phyloP scores from a whole-genome alignment of 352 stramenopile genomes.

The Pythium angustatum region DNA sequence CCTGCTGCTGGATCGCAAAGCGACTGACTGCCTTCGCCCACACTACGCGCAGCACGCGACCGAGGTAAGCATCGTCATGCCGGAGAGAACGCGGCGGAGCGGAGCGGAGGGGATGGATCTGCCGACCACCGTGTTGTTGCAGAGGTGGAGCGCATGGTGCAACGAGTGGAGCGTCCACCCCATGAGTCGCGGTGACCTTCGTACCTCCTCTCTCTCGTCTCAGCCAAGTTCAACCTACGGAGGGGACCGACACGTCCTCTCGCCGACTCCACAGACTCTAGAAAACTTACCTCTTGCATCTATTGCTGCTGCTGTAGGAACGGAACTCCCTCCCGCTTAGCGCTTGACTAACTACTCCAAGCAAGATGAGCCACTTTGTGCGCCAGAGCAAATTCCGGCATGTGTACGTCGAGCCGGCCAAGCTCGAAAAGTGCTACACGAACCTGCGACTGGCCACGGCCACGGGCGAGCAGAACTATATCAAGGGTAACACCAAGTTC shows the following conservation, averaged over 20 bases:
- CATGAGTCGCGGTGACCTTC: background rate
- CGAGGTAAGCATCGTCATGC: conserved; percentile 20
- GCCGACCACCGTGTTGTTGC: background rate
- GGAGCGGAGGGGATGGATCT: background rate
- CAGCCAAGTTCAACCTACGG: conserved; percentile 13
- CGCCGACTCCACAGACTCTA: too few relatives aligned
- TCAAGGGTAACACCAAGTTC: conserved; percentile 99
- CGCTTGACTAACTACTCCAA: too few relatives aligned
- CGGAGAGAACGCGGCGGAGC: background rate
- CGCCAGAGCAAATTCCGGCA: conserved; percentile 98
- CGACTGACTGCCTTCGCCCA: conserved; percentile 21
- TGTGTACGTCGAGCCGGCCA: conserved; percentile 97
- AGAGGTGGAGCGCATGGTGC: too few relatives aligned
- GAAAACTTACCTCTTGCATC: background rate
- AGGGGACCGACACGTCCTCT: too few relatives aligned
- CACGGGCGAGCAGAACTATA: conserved; percentile 99
- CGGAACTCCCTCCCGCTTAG: background rate
- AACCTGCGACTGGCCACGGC: conserved; percentile 95
- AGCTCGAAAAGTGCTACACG: conserved; percentile 91
- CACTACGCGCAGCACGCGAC: conserved; percentile 15
- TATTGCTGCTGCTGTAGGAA: conserved; percentile 11
- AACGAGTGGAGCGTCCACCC: too few relatives aligned
- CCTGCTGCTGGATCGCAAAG: conserved; percentile 22
- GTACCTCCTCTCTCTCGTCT: background rate
- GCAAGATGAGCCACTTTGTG: conserved; percentile 94